Evolutionary conservation across 2,329 filamentous ascomycete species (phyloP).

Genomic region (Colletotrichum filicis): DNA sequence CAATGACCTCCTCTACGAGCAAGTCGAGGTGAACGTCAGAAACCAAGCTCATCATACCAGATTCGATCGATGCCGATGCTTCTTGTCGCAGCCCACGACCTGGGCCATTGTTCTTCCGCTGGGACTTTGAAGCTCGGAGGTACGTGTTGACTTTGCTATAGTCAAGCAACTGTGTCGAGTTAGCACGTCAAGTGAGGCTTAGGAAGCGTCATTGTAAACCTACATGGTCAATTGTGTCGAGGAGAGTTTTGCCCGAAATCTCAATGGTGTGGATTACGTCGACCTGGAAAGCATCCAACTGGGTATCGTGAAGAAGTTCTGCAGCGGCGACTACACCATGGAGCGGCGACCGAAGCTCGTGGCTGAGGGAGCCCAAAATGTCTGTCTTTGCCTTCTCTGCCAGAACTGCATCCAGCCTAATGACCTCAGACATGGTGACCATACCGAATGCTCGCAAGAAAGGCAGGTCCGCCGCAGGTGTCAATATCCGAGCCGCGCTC

Average conservation of each 20-base stretch:
- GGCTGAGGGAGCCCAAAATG: constrained; percentile 66
- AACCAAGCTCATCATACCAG: constrained; percentile 42
- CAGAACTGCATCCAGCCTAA: constrained; percentile 50
- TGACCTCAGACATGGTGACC: constrained; percentile 66
- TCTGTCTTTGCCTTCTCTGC: constrained; percentile 60
- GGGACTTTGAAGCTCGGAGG: constrained; percentile 31
- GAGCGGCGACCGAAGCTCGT: constrained; percentile 66
- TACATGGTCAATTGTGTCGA: constrained; percentile 61
- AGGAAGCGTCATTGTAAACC: background rate
- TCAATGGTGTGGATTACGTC: constrained; percentile 59
- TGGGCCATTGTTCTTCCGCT: constrained; percentile 36
- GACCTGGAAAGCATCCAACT: constrained; percentile 52
- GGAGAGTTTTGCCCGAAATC: constrained; percentile 58
- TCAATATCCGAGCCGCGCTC: constrained; percentile 41
- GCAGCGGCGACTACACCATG: constrained; percentile 66
- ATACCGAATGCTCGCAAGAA: constrained; percentile 60
- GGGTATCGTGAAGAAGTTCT: constrained; percentile 60
- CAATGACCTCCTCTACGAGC: constrained; percentile 51
- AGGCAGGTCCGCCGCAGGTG: constrained; percentile 40
- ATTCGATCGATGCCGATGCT: constrained; percentile 28
- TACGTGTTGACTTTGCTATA: constrained; percentile 62
- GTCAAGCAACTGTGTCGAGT: constrained; percentile 48
- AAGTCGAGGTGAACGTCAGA: constrained; percentile 47
- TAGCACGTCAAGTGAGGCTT: background rate
- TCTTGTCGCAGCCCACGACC: constrained; percentile 18